Conservation (phyloP, 768 basidiomycete species). For the Naematelia encephala region DNA sequence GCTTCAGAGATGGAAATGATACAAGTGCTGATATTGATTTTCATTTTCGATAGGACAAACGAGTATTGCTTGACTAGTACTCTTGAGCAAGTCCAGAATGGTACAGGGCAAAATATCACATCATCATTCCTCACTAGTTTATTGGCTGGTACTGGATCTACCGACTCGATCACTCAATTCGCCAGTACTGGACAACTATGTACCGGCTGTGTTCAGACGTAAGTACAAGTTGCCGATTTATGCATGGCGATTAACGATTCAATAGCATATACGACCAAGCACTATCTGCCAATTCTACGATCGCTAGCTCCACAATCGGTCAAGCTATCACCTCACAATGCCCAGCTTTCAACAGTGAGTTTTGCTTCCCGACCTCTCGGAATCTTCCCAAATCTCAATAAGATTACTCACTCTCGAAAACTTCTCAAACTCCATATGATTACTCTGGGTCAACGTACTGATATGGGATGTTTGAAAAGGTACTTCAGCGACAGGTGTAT, state of each 20-base stretch:
- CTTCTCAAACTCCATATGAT: no score
- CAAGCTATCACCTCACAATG: constrained; percentile 35
- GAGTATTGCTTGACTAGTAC: constrained; percentile 47
- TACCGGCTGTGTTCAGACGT: constrained; percentile 48
- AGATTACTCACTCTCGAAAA: constrained; percentile 3
- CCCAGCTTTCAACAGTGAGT: constrained; percentile 39
- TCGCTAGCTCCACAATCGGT: constrained; percentile 29
- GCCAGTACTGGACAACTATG: constrained; percentile 40
- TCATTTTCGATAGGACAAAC: no score
- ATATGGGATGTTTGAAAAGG: no score
- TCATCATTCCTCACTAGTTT: constrained; percentile 35
- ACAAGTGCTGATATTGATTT: no score
- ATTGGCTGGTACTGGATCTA: constrained; percentile 25
- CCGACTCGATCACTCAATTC: constrained; percentile 16
- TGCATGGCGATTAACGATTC: constrained; percentile 2
- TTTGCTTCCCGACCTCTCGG: not conserved
- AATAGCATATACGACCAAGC: constrained; percentile 44
- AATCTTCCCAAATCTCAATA: not conserved
- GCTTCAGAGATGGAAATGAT: constrained; percentile 11
- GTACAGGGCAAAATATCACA: constrained; percentile 34
- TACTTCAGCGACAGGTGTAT: constrained; percentile 8
- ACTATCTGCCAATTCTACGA: constrained; percentile 29
- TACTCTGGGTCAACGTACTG: no score
- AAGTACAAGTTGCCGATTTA: constrained; percentile 8
- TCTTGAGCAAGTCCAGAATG: constrained; percentile 40